Conservation (phyloP, 768 basidiomycete species). For the Panaeolus cyanescens region DNA sequence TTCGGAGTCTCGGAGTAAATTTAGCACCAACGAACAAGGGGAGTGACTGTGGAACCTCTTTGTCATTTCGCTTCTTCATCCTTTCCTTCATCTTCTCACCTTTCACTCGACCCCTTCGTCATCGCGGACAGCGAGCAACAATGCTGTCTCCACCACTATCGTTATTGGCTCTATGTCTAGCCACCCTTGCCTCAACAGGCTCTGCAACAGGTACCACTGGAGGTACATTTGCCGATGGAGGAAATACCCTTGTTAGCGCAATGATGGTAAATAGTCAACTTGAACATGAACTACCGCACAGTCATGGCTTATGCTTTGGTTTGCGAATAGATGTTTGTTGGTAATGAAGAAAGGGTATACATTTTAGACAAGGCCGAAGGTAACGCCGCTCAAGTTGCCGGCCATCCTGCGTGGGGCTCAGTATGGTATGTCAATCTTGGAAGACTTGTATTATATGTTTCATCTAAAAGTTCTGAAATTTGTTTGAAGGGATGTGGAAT, state of each 20-base stretch:
- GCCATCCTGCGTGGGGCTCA: slow-evolving; percentile 75
- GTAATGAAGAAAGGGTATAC: slow-evolving; percentile 79
- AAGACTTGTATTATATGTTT: not conserved
- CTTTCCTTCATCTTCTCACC: slow-evolving; percentile 9
- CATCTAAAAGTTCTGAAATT: not conserved
- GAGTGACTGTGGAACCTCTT: slow-evolving; percentile 1
- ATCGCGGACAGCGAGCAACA: slow-evolving; percentile 3
- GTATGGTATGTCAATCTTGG: slow-evolving; percentile 53
- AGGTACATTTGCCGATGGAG: slow-evolving; percentile 49
- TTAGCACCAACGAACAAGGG: not conserved
- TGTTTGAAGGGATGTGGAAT: slow-evolving; percentile 55
- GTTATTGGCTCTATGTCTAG: slow-evolving; percentile 48
- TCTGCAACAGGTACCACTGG: slow-evolving; percentile 32
- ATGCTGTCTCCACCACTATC: slow-evolving; percentile 26
- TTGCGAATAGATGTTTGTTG: slow-evolving; percentile 69
- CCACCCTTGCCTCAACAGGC: slow-evolving; percentile 30
- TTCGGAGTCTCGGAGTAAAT: slow-evolving; percentile 1
- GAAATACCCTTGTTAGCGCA: slow-evolving; percentile 47
- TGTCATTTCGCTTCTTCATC: slow-evolving; percentile 3
- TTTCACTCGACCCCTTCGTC: slow-evolving; percentile 13
- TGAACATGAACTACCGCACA: slow-evolving; percentile 11
- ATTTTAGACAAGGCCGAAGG: slow-evolving; percentile 91
- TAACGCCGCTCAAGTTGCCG: slow-evolving; percentile 64
- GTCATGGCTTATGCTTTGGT: slow-evolving; percentile 13
- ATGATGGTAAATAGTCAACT: slow-evolving; percentile 45